These are phyloP conservation scores for Rutstroemia sp. DNA, from an alignment of 2,329 filamentous ascomycete species.

Conservation along the genomic window DNA sequence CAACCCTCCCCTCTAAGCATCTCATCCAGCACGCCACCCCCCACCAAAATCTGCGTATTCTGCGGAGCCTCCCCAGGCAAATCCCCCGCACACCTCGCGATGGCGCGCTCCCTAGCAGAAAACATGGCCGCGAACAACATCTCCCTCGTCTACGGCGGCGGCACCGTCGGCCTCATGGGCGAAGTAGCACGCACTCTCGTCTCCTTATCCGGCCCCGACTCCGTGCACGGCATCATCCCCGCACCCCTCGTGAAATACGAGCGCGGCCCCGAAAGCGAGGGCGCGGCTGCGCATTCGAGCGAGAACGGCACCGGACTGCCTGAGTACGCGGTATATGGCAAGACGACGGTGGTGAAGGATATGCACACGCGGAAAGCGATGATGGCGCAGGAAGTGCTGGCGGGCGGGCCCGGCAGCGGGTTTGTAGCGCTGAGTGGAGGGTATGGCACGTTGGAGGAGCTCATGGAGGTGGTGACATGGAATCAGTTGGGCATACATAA, in stretches of 20 bases:
- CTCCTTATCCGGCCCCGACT: conserved; percentile 66
- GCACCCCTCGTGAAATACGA: conserved; percentile 75
- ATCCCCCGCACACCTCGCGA: conserved; percentile 61
- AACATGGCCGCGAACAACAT: conserved; percentile 72
- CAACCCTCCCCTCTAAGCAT: neutral
- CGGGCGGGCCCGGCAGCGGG: conserved; percentile 72
- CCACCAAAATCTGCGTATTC: conserved; percentile 41
- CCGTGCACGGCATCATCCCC: conserved; percentile 92
- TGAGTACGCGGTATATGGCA: conserved; percentile 58
- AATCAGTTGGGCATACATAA: conserved; percentile 93
- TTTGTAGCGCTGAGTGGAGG: conserved; percentile 87
- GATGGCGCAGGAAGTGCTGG: conserved; percentile 84
- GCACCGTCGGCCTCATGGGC: conserved; percentile 92
- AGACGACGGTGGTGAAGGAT: conserved; percentile 81
- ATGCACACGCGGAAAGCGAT: conserved; percentile 95
- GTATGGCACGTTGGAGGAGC: conserved; percentile 92
- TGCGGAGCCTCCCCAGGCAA: conserved; percentile 76
- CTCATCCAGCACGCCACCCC: neutral
- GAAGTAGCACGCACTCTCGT: conserved; percentile 84
- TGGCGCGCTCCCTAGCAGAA: conserved; percentile 63
- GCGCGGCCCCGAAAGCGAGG: conserved; percentile 51
- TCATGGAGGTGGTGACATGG: conserved; percentile 88
- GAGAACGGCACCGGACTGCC: conserved; percentile 25
- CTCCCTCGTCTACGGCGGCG: conserved; percentile 86
- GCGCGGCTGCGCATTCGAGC: conserved; percentile 1